Conservation (phyloP, 495 filamentous ascomycete species). For the Lophiotrema nucula region DNA sequence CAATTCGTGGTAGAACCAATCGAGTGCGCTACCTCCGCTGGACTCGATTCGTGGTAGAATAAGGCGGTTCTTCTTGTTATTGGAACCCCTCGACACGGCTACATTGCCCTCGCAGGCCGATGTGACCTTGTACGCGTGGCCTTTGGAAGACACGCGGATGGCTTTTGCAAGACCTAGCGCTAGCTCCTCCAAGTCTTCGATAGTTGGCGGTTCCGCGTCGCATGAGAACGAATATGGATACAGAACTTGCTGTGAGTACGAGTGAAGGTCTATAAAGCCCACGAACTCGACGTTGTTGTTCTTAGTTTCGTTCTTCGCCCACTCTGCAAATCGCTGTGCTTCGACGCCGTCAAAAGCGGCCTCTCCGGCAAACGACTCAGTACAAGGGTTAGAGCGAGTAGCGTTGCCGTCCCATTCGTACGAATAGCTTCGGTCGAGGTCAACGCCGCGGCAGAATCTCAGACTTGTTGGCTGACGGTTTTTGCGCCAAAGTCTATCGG, state of each 20-base stretch:
- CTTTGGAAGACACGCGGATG: slow-evolving; percentile 70
- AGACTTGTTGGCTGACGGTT: slow-evolving; percentile 82
- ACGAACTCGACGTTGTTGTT: slow-evolving; percentile 69
- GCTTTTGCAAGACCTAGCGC: slow-evolving; percentile 87
- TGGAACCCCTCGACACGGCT: slow-evolving; percentile 23
- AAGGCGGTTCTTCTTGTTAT: slow-evolving; percentile 27
- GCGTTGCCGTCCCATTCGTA: slow-evolving; percentile 74
- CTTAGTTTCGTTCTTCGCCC: slow-evolving; percentile 80
- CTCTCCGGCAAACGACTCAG: slow-evolving; percentile 84
- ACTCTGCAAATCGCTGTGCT: slow-evolving; percentile 70
- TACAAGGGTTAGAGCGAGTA: slow-evolving; percentile 76
- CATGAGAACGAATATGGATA: slow-evolving; percentile 92
- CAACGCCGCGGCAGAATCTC: slow-evolving; percentile 80
- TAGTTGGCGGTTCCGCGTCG: slow-evolving; percentile 68
- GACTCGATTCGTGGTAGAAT: slow-evolving; percentile 56
- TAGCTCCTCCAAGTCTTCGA: slow-evolving; percentile 89
- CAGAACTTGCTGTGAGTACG: slow-evolving; percentile 91
- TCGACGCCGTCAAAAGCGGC: slow-evolving; percentile 82
- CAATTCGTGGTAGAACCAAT: slow-evolving; percentile 94
- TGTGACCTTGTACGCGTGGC: slow-evolving; percentile 70
- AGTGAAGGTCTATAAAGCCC: slow-evolving; percentile 87
- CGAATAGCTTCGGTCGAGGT: slow-evolving; percentile 82
- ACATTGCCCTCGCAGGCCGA: slow-evolving; percentile 88
- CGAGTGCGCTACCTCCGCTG: slow-evolving; percentile 81
- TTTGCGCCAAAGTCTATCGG: slow-evolving; percentile 92